phyloP scores from a whole-genome alignment of 148 eudicot species.

The Rhododendron kiyosumense region DNA sequence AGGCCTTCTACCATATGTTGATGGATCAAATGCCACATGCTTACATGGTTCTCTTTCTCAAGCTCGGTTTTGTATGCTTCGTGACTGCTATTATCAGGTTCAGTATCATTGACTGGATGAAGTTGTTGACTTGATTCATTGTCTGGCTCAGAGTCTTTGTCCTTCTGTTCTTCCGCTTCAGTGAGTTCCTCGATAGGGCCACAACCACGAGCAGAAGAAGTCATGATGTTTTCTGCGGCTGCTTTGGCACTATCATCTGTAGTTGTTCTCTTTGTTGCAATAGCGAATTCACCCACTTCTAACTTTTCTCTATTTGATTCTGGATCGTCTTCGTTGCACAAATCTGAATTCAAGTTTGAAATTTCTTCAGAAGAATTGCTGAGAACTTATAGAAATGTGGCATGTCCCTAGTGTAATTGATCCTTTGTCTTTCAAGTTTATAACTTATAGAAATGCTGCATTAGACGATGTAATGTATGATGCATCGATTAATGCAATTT shows the following conservation, averaged over 20 bases:
- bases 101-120: neutral
- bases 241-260: neutral
- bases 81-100: neutral
- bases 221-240: neutral
- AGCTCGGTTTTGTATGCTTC: slow-evolving; percentile 7
- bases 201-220: neutral
- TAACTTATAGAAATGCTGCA: neutral
- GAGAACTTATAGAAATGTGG: neutral
- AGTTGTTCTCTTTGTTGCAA: neutral
- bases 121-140: neutral
- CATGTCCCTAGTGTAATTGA: neutral
- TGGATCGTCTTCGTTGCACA: neutral
- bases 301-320: slow-evolving; percentile 10
- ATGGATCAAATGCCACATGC: slow-evolving; percentile 87
- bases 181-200: neutral
- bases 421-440: neutral
- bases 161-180: neutral
- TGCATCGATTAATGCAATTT: neutral
- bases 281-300: neutral
- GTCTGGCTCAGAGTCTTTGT: neutral
- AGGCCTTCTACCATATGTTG: slow-evolving; percentile 59
- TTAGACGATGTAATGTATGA: neutral
- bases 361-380: neutral
- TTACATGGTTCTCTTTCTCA: slow-evolving; percentile 44
- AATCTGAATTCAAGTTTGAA: neutral